Base-by-base conservation (phyloP, 129 eudicot genomes). In the Rutidosis leptorrhynchoides region DNA sequence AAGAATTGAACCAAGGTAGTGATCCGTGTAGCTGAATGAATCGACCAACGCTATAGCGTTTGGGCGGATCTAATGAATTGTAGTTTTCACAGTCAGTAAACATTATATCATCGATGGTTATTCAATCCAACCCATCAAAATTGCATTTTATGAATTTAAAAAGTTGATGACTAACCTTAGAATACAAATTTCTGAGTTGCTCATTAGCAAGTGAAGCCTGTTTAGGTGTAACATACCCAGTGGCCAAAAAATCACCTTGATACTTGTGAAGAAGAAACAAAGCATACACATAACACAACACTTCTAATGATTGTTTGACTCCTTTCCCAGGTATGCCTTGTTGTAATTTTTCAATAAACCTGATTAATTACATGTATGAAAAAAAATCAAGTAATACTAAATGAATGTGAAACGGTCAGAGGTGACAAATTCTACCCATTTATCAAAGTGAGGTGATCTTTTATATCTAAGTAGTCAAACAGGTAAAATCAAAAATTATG, bases 121-220 rank as follows among this genome's bases (percentile, higher is more conserved):
- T n/a, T n/a, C n/a, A n/a, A n/a, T n/a, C n/a, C n/a, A n/a, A n/a
- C n/a, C n/a, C n/a, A n/a, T n/a, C n/a, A n/a, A n/a, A n/a, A n/a
- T n/a, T n/a, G n/a, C n/a, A n/a, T n/a, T n/a, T n/a, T n/a, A n/a
- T n/a, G n/a, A n/a, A n/a, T n/a, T n/a, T n/a, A n/a, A n/a, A n/a
- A n/a, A n/a, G n/a, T 48, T 10, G 58, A 19, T 5, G 56, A 42
- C 62, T 67, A 53, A 92, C 98, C 96, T 88, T 76, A 9, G 96
- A 69, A 67, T 83, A 93, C 69, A 93, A 75, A 51, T 89, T 63
- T 68, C 96, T 78, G 65, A 93, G 91, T 64, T 82, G 98, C 56
- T 87, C 96, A 45, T 76, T 85, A 68, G 98, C 98, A 56, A 88
- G 95, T 21, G 87, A 80, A n/a, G 89, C 92, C 70, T 93, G 98